Evolutionary conservation across 2,329 filamentous ascomycete genomes (phyloP).

Genomic region (Colletotrichum phormii): DNA sequence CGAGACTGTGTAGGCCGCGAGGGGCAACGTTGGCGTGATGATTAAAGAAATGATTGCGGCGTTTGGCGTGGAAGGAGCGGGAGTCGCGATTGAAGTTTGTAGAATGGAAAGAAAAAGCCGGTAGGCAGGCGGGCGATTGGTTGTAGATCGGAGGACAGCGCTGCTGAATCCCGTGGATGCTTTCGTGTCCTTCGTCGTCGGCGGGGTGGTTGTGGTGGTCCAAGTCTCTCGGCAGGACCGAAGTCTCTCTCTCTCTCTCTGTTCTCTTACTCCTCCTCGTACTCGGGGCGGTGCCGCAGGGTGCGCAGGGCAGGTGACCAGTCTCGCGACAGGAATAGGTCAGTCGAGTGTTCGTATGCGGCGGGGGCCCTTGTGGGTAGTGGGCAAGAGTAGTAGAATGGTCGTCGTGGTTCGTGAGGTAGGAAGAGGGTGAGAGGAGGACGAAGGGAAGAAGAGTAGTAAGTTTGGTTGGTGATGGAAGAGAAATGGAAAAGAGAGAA

Average conservation of each 20-base stretch:
- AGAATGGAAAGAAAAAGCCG: slow-evolving; percentile 29
- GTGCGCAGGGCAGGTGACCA: slow-evolving; percentile 20
- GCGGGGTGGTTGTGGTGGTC: slow-evolving; percentile 14
- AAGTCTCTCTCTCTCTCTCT: slow-evolving; percentile 8
- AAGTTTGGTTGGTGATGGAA: slow-evolving; percentile 23
- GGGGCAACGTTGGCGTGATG: slow-evolving; percentile 26
- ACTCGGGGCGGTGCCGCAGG: slow-evolving; percentile 17
- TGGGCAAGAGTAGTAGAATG: neutral
- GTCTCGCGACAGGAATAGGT: slow-evolving; percentile 24
- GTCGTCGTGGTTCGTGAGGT: slow-evolving; percentile 18
- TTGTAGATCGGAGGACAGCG: slow-evolving; percentile 55
- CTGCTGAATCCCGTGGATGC: slow-evolving; percentile 61
- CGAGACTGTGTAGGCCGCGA: slow-evolving; percentile 29
- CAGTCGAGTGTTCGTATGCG: slow-evolving; percentile 21
- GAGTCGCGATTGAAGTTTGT: slow-evolving; percentile 13
- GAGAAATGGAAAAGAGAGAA: slow-evolving; percentile 35
- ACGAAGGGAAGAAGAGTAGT: slow-evolving; percentile 9
- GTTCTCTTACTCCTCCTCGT: slow-evolving; percentile 26
- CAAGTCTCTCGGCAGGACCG: slow-evolving; percentile 22
- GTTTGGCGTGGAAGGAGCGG: slow-evolving; percentile 29
- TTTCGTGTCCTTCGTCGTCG: slow-evolving; percentile 24
- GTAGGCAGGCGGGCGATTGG: slow-evolving; percentile 20
- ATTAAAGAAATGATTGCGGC: slow-evolving; percentile 35
- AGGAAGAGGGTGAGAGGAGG: neutral
- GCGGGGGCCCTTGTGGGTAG: neutral